Percentiles rank a stretch among this genome's conserved stretches.
These are phyloP conservation scores for Ophiostoma sp. DNA, from an alignment of 2,329 filamentous ascomycete species.

Conservation along the genomic window DNA sequence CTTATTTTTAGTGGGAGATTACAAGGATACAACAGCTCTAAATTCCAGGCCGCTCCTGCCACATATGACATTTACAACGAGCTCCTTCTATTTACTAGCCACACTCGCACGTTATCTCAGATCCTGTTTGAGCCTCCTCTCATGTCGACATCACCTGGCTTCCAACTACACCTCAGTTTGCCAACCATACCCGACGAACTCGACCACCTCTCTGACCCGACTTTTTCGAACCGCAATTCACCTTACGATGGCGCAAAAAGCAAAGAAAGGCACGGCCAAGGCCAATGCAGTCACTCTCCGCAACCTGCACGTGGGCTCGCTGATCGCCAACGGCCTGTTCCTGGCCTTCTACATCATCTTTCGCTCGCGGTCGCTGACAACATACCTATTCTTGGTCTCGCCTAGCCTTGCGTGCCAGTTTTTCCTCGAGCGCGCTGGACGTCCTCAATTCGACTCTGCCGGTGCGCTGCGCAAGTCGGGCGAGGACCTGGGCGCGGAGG, in stretches of 20 bases:
- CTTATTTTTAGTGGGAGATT: conserved; percentile 5
- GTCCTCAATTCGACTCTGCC: conserved; percentile 64
- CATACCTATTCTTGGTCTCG: conserved; percentile 66
- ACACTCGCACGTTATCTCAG: neutral
- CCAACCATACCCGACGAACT: neutral
- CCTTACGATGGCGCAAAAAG: conserved; percentile 56
- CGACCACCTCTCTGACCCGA: neutral
- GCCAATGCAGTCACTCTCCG: conserved; percentile 73
- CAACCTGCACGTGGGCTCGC: conserved; percentile 72
- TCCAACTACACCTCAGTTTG: neutral
- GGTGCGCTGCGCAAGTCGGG: conserved; percentile 68
- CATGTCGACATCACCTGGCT: neutral
- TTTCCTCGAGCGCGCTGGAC: conserved; percentile 76
- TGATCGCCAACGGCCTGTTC: conserved; percentile 68
- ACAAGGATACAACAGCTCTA: conserved; percentile 3
- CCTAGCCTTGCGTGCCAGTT: conserved; percentile 77
- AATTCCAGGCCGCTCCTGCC: neutral
- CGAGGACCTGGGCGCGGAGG: conserved; percentile 80
- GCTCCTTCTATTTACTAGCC: neutral
- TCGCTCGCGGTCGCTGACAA: conserved; percentile 56
- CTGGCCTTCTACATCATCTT: conserved; percentile 65
- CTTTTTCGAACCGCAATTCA: neutral
- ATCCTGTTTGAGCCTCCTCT: neutral
- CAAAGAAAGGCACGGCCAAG: conserved; percentile 63
- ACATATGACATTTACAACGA: neutral